These are phyloP conservation scores for Jamesozyma hellenica DNA, from an alignment of 805 yeast genomes.

Conservation along the genomic window DNA sequence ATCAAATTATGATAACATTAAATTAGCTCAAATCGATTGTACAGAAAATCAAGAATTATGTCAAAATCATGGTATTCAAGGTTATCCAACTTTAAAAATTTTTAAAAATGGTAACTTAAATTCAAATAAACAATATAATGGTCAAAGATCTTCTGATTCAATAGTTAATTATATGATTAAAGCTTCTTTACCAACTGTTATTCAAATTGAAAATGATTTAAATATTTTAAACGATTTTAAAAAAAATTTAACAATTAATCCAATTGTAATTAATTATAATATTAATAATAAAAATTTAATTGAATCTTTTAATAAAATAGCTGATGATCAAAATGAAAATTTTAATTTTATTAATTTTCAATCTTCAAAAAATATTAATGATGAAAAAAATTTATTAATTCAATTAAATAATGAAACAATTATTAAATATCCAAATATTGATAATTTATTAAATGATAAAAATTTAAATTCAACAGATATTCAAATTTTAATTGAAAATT, in stretches of 20 bases:
- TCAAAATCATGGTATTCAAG: conserved; percentile 54
- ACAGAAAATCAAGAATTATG: conserved; percentile 68
- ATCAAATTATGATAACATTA: conserved; percentile 50
- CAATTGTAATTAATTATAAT: conserved; percentile 49
- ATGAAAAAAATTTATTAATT: conserved; percentile 25
- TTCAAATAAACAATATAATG: conserved; percentile 54
- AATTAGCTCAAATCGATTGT: conserved; percentile 79
- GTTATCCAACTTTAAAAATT: conserved; percentile 78
- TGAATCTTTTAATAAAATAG: conserved; percentile 51
- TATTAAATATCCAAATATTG: conserved; percentile 26
- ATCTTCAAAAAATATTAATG: conserved; percentile 29
- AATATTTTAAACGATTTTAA: conserved; percentile 38
- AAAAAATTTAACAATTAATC: conserved; percentile 32
- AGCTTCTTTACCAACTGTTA: conserved; percentile 71
- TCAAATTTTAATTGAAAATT: conserved; percentile 34
- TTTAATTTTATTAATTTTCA: conserved; percentile 45
- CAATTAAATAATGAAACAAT: conserved; percentile 24
- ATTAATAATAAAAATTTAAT: conserved; percentile 30
- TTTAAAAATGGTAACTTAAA: conserved; percentile 43
- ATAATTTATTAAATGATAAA: conserved; percentile 17
- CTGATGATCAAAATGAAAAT: conserved; percentile 54
- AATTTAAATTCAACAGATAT: conserved; percentile 31
- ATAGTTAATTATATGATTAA: conserved; percentile 72
- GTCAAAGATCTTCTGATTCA: conserved; percentile 73
- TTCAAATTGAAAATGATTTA: conserved; percentile 37